Evolutionary conservation across 2,329 filamentous ascomycete genomes (phyloP).

Genomic region (Penicillium sp.): DNA sequence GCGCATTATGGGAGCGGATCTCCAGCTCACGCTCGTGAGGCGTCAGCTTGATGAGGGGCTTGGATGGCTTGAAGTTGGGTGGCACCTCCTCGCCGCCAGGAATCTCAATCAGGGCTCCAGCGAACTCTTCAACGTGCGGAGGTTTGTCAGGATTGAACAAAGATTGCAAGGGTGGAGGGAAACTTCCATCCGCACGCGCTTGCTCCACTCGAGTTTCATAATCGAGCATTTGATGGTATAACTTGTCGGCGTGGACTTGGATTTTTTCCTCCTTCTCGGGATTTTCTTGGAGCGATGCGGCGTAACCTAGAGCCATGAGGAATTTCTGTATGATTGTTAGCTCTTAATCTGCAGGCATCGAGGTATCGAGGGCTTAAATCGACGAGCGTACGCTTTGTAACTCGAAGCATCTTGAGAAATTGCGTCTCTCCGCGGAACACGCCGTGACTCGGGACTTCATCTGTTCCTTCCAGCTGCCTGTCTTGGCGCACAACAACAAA

Average conservation of each 20-base stretch:
- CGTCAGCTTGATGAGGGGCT: constrained; percentile 37
- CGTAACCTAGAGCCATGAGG: constrained; percentile 82
- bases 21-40: constrained; percentile 45
- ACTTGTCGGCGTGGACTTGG: constrained; percentile 88
- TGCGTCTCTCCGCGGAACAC: constrained; percentile 70
- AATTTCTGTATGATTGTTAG: constrained; percentile 57
- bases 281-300: constrained; percentile 60
- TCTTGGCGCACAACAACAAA: constrained; percentile 74
- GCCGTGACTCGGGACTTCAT: constrained; percentile 56
- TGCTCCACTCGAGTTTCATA: constrained; percentile 71
- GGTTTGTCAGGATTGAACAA: constrained; percentile 38
- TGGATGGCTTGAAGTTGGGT: constrained; percentile 31
- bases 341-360: neutral
- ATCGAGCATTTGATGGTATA: constrained; percentile 80
- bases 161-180: constrained; percentile 40
- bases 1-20: constrained; percentile 34
- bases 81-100: constrained; percentile 34
- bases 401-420: constrained; percentile 79
- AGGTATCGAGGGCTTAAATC: neutral
- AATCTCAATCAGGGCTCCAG: constrained; percentile 25
- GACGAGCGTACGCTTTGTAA: constrained; percentile 65
- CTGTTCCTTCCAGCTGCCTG: constrained; percentile 60
- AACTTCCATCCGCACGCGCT: constrained; percentile 40
- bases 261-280: constrained; percentile 73
- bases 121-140: constrained; percentile 7